phyloP scores from a whole-genome alignment of 1,284 basidiomycete genomes.

The Pyrrhoderma lamaoense region DNA sequence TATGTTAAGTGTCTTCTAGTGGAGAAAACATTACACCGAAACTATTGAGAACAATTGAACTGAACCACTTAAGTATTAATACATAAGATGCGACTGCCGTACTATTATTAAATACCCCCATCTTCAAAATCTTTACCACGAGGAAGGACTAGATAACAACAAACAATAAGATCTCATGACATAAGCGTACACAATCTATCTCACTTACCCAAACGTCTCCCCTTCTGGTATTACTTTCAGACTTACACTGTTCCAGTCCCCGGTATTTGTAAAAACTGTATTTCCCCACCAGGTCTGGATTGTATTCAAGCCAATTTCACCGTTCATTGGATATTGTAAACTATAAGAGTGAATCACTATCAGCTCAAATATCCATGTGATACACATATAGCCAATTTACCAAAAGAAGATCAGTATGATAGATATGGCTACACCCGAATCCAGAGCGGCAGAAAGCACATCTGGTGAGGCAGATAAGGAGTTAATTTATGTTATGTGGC shows the following conservation, averaged over 20 bases:
- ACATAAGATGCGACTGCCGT: too few species aligned
- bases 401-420: conserved; percentile 42
- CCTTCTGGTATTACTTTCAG: conserved; percentile 13
- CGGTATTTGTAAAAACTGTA: conserved; percentile 31
- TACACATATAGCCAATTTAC: not conserved
- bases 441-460: conserved; percentile 44
- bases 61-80: too few species aligned
- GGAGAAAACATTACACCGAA: too few species aligned
- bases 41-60: too few species aligned
- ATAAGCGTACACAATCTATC: too few species aligned
- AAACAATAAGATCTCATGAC: too few species aligned
- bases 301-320: conserved; percentile 33
- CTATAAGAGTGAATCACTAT: not conserved
- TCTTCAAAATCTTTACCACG: too few species aligned
- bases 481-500: not conserved
- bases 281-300: conserved; percentile 38
- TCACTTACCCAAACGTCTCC: conserved; percentile 5
- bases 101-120: too few species aligned
- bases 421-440: conserved; percentile 39
- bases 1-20: too few species aligned
- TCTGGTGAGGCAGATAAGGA: conserved; percentile 25
- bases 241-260: conserved; percentile 27
- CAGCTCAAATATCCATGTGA: too few species aligned
- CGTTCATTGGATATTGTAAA: conserved; percentile 38
- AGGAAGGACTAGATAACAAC: too few species aligned